phyloP scores from a whole-genome alignment of 1,284 basidiomycete species.

The Ceratobasidium sp. region DNA sequence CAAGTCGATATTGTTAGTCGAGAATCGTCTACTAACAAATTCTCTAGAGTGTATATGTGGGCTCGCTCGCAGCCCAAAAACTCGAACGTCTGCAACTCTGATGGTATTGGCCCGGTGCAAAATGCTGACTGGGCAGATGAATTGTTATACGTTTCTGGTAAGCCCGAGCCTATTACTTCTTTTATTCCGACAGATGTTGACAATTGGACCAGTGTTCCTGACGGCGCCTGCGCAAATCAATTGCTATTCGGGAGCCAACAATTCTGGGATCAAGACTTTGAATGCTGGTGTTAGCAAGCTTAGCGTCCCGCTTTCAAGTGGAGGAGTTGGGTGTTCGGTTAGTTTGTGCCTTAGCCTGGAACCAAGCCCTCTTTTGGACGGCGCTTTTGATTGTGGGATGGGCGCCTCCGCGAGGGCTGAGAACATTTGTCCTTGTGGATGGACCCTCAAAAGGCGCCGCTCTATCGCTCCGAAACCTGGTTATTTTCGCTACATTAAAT shows the following conservation, averaged over 20 bases:
- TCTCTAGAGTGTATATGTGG: slow-evolving; percentile 56
- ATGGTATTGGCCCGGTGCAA: slow-evolving; percentile 6
- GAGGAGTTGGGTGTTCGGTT: slow-evolving; percentile 27
- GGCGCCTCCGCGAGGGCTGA: too few species aligned
- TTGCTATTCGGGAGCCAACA: slow-evolving; percentile 19
- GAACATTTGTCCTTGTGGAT: too few species aligned
- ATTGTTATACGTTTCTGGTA: slow-evolving; percentile 20
- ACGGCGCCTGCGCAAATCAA: not conserved
- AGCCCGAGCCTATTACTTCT: not conserved
- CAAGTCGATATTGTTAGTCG: not conserved
- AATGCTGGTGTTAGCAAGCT: slow-evolving; percentile 30
- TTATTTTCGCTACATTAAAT: too few species aligned
- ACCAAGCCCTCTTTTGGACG: too few species aligned
- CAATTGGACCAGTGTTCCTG: slow-evolving; percentile 2
- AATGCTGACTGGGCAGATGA: slow-evolving; percentile 33
- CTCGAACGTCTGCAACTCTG: slow-evolving; percentile 49
- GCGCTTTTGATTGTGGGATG: too few species aligned
- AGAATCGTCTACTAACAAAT: not conserved
- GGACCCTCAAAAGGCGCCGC: too few species aligned
- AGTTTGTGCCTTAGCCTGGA: not conserved
- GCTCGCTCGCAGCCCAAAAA: slow-evolving; percentile 58
- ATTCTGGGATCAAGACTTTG: slow-evolving; percentile 10
- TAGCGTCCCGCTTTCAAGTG: slow-evolving; percentile 16
- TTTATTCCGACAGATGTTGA: too few species aligned
- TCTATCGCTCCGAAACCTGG: too few species aligned